Evolutionary conservation across 208 protist species (phyloP), one percentile per base, ranked within the genome.

Genomic region (Trypanosoma mega): DNA sequence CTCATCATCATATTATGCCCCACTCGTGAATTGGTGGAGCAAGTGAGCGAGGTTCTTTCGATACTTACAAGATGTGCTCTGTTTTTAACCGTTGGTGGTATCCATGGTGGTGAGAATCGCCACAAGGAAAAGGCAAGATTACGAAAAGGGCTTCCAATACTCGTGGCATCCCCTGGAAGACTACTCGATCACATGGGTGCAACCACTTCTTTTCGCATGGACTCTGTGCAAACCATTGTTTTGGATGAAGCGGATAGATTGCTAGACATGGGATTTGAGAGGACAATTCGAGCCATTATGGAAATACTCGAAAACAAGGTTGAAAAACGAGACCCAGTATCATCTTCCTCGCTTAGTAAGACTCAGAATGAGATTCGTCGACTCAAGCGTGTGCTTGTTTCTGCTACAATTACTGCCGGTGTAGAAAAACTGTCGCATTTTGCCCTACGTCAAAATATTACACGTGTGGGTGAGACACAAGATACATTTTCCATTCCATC

Each of bases 181-280:
- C 72, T 82, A 12, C 62, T 82, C 29, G 76, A 82, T 34, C 76
- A 82, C 53, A 36, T 82, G 14, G 84, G 86, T 53, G 67, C 80
- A 20, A 93, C 86, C 5, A 61, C 63, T 3, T 75, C 85, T 16
- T 94, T 94, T 59, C 67, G 80, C 41, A 65, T 90, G 18, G 57
- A 78, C 26, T 57, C 74, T 27, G 29, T 68, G 41, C 80, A 95
- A 41, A 98, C 89, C 46, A 78, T 99, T 36, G 80, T 97, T 23
- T 67, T 98, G 8, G 97, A 98, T 74, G 97, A 98, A 58, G 97
- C 97, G 7, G 97, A 98, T 77, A 64, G 95, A 36, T 90, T 98
- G 80, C 81, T 99, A 14, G 96, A 99, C 74, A 97, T 99, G 96
- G 98, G 98, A 23, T 99, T 99, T 63, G 97, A 99, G 65, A 88